Evolutionary conservation across 345 rosid genomes (phyloP).

Genomic region (Odontarrhena argentea): DNA sequence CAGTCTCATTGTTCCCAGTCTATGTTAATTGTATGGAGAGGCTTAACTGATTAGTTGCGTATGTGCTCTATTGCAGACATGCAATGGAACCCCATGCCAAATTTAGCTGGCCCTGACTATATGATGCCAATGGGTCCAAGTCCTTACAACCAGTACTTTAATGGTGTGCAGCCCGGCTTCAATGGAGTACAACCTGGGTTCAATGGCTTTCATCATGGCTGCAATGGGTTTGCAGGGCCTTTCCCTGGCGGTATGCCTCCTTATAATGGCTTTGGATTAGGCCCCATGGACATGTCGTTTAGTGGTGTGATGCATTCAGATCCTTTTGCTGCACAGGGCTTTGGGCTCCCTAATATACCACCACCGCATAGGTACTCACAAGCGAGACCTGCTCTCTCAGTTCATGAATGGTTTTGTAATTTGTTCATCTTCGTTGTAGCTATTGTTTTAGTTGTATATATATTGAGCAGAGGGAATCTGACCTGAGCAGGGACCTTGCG

Average conservation of each 20-base stretch:
- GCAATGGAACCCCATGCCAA: constrained; percentile 73
- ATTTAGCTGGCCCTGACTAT: constrained; percentile 64
- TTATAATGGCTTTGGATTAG: constrained; percentile 30
- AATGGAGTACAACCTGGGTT: constrained; percentile 40
- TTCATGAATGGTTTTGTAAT: neutral
- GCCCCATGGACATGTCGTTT: constrained; percentile 36
- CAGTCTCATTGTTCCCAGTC: neutral
- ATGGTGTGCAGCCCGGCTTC: constrained; percentile 36
- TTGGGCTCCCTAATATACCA: constrained; percentile 41
- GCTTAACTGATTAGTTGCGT: constrained; percentile 25
- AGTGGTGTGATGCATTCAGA: constrained; percentile 33
- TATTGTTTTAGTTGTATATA: neutral
- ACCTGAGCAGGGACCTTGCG: constrained; percentile 66
- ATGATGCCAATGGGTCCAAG: constrained; percentile 86
- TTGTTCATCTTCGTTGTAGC: neutral
- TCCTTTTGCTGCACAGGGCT: constrained; percentile 37
- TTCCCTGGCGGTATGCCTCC: constrained; percentile 39
- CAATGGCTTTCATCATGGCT: constrained; percentile 41
- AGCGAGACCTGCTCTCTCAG: neutral
- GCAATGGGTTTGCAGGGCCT: constrained; percentile 40
- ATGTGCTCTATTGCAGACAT: constrained; percentile 51
- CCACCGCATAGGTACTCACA: constrained; percentile 41
- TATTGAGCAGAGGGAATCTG: constrained; percentile 9
- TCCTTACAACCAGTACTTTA: constrained; percentile 71
- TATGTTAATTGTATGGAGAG: constrained; percentile 10